These are phyloP conservation scores for Pseudogymnoascus sp. DNA, from an alignment of 2,329 filamentous ascomycete species.

Conservation along the genomic window DNA sequence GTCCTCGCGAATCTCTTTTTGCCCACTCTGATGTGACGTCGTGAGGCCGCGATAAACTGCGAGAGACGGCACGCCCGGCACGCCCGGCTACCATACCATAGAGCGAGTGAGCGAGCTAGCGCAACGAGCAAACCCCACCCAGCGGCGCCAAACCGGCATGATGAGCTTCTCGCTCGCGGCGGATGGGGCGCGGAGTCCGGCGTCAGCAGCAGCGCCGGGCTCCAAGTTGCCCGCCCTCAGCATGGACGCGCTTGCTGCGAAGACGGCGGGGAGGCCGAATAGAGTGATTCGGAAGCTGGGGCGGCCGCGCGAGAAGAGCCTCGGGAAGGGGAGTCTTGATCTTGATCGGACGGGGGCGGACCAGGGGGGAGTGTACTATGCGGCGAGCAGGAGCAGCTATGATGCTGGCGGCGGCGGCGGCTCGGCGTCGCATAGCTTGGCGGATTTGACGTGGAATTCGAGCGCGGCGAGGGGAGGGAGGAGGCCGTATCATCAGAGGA, in stretches of 20 bases:
- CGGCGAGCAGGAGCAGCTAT: not conserved
- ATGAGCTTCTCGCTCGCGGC: conserved; percentile 6
- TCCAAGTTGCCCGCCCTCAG: not conserved
- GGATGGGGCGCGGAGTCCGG: not conserved
- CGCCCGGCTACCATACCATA: not conserved
- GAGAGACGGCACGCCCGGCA: too few species aligned
- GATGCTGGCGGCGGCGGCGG: not conserved
- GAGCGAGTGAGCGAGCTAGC: too few species aligned
- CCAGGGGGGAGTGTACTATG: not conserved
- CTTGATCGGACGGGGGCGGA: not conserved
- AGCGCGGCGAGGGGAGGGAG: not conserved
- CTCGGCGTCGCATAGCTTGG: not conserved
- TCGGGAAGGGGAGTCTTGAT: not conserved
- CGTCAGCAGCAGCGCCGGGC: not conserved
- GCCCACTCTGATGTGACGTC: not conserved
- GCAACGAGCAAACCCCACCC: not conserved
- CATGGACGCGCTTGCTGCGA: not conserved
- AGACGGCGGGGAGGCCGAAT: not conserved
- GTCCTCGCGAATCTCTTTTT: not conserved
- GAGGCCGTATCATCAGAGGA: not conserved
- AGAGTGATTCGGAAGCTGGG: not conserved
- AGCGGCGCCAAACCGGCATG: not conserved
- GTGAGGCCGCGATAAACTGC: not conserved
- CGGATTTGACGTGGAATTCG: conserved; percentile 4
- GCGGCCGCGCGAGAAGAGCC: not conserved